Evolutionary conservation across 2,329 filamentous ascomycete species (phyloP), one percentile per base, ranked within the genome.

Genomic region (Fusarium sp.): DNA sequence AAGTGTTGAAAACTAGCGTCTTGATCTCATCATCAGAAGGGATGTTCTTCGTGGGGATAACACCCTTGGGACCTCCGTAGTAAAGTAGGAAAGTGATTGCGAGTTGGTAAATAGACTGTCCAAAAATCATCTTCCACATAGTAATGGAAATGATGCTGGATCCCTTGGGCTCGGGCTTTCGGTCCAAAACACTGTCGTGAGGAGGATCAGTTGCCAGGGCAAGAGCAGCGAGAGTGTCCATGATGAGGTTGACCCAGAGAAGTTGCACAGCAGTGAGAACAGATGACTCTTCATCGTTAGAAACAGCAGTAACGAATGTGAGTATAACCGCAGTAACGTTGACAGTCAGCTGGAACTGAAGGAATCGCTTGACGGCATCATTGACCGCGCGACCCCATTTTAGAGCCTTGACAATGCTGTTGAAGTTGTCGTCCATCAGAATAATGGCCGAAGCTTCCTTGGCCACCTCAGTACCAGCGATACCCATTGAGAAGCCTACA

Each of bases 101-200:
- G 6, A 98, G 87, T 78, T 98, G 94, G 79, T 96, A 98, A 59
- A 97, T 84, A 3, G 94, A 89, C 78, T 98, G 94, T 4, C 94
- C 95, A 44, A 97, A 86, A 65, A 98, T 97, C 95, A 98, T 98
- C 84, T 98, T 98, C 95, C 95, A 97, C 95, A 98, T 98, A 19
- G 91, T 94, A 33, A 91, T 83, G 2, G 94, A 96, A 72, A 98
- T 96, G 65, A 89, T 88, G 41, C 84, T 82, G 6, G 85, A 77
- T 24, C 83, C 84, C 74, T 85, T 86, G 61, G 80, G 83, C 74
- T 89, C 87, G 1, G 87, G 87, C 78, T 93, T 94, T 56, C 94
- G 89, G 71, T 97, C 83, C 50, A 97, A 82, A 26, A 97, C 90
- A 70, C 89, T 91, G 52, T 92, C 90, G 14, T 91, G 91, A 1